These are phyloP conservation scores for Verticillium albo-atrum DNA, from an alignment of 2,329 filamentous ascomycete genomes.

Conservation along the genomic window DNA sequence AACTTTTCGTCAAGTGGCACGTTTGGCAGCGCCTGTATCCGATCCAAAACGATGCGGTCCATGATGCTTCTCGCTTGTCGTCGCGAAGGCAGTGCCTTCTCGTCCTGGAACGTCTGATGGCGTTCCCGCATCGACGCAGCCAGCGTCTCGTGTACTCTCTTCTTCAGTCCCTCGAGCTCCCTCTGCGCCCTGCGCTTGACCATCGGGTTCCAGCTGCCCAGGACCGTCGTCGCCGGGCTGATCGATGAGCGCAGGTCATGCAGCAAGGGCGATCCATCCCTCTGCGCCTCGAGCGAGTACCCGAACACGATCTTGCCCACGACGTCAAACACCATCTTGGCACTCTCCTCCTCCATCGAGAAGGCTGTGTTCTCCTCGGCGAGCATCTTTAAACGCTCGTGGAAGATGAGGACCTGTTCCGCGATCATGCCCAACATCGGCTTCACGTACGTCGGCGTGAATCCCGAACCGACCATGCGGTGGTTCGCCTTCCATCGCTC, in stretches of 20 bases:
- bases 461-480: slow-evolving; percentile 21
- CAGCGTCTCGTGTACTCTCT: slow-evolving; percentile 3
- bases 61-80: slow-evolving; percentile 14
- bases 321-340: slow-evolving; percentile 18
- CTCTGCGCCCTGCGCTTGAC: slow-evolving; percentile 5
- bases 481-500: slow-evolving; percentile 23
- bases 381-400: slow-evolving; percentile 9
- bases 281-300: slow-evolving; percentile 14
- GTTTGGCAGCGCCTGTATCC: slow-evolving; percentile 7
- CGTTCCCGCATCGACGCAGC: slow-evolving; percentile 7
- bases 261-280: slow-evolving; percentile 9
- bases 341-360: slow-evolving; percentile 16
- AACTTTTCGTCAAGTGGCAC: slow-evolving; percentile 10
- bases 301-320: slow-evolving; percentile 17
- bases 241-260: slow-evolving; percentile 11
- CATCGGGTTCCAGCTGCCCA: slow-evolving; percentile 6
- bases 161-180: slow-evolving; percentile 3
- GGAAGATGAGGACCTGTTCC: slow-evolving; percentile 19
- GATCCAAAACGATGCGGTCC: slow-evolving; percentile 18
- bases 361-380: slow-evolving; percentile 11
- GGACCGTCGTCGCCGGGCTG: slow-evolving; percentile 6
- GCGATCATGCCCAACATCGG: slow-evolving; percentile 17
- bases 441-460: slow-evolving; percentile 18
- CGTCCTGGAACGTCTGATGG: slow-evolving; percentile 5
- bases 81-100: slow-evolving; percentile 11